Conservation (phyloP, 2,329 filamentous ascomycete genomes). For the Bipolaris oryzae region DNA sequence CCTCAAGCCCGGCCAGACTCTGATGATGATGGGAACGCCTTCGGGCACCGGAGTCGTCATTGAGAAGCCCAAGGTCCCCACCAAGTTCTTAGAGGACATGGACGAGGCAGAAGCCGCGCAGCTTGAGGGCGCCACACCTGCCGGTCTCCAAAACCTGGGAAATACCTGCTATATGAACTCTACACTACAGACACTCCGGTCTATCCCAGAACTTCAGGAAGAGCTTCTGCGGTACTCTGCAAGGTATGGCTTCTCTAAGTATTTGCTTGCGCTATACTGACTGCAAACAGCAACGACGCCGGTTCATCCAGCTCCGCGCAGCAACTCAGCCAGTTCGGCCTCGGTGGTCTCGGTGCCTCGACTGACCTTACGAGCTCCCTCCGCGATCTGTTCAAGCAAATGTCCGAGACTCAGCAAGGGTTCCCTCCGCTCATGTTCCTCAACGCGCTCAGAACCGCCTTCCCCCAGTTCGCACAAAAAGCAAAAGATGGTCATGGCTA, state of each 20-base stretch:
- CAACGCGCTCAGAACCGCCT: slow-evolving; percentile 75
- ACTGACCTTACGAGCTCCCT: slow-evolving; percentile 78
- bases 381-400: slow-evolving; percentile 82
- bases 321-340: slow-evolving; percentile 57
- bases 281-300: slow-evolving; percentile 29
- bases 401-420: slow-evolving; percentile 87
- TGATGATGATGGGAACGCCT: slow-evolving; percentile 97
- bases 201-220: slow-evolving; percentile 88
- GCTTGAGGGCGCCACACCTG: slow-evolving; percentile 81
- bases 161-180: slow-evolving; percentile 99
- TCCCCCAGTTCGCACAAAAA: slow-evolving; percentile 92
- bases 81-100: slow-evolving; percentile 97
- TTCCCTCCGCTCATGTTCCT: slow-evolving; percentile 85
- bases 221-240: slow-evolving; percentile 69
- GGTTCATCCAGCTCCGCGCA: slow-evolving; percentile 41
- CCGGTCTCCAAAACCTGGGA: slow-evolving; percentile 87
- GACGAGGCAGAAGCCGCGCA: slow-evolving; percentile 88
- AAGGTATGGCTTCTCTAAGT: slow-evolving; percentile 33
- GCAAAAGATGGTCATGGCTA: slow-evolving; percentile 81
- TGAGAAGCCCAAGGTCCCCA: slow-evolving; percentile 74
- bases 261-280: slow-evolving; percentile 15
- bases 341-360: slow-evolving; percentile 64
- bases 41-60: slow-evolving; percentile 67
- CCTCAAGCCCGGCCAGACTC: slow-evolving; percentile 81
- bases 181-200: slow-evolving; percentile 86